These are phyloP conservation scores for Galerina marginata DNA, from an alignment of 768 basidiomycete genomes.

Conservation along the genomic window DNA sequence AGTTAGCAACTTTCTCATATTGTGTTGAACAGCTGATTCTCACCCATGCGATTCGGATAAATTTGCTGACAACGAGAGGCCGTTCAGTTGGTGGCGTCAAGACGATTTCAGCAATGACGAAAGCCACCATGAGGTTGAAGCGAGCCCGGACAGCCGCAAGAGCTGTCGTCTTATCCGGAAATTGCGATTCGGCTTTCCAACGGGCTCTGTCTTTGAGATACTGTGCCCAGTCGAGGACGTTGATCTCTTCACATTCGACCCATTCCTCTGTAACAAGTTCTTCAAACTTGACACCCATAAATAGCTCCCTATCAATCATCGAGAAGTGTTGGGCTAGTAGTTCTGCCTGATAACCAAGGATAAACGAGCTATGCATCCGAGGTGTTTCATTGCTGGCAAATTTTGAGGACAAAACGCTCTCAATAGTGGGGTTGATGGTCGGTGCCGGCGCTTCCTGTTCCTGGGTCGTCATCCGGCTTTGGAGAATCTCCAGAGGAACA, in stretches of 20 bases:
- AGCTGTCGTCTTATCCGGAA: constrained; percentile 68
- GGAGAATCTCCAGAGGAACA: constrained; percentile 69
- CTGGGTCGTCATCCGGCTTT: constrained; percentile 54
- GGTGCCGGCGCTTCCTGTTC: constrained; percentile 28
- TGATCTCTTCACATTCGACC: constrained; percentile 64
- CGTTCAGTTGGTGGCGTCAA: constrained; percentile 73
- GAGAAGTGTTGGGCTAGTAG: constrained; percentile 78
- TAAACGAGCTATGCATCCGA: constrained; percentile 71
- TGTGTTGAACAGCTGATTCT: constrained; percentile 30
- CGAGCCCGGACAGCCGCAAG: constrained; percentile 77
- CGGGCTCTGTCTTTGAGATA: constrained; percentile 78
- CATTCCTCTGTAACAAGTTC: constrained; percentile 82
- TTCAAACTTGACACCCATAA: constrained; percentile 84
- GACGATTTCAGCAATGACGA: constrained; percentile 81
- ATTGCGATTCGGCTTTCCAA: constrained; percentile 66
- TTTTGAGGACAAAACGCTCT: constrained; percentile 36
- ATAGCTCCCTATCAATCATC: constrained; percentile 88
- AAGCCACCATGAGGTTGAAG: constrained; percentile 86
- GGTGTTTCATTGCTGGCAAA: constrained; percentile 42
- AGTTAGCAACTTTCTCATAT: neutral
- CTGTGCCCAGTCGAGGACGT: constrained; percentile 83
- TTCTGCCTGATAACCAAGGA: constrained; percentile 66
- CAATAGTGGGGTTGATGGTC: constrained; percentile 16
- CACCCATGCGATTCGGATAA: constrained; percentile 88
- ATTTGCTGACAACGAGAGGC: constrained; percentile 69